A percentile compares a stretch with the other conserved stretches of the same genome.
Evolutionary conservation across 106 monocot genomes (phyloP).

Genomic region (Dendrobium officinale): DNA sequence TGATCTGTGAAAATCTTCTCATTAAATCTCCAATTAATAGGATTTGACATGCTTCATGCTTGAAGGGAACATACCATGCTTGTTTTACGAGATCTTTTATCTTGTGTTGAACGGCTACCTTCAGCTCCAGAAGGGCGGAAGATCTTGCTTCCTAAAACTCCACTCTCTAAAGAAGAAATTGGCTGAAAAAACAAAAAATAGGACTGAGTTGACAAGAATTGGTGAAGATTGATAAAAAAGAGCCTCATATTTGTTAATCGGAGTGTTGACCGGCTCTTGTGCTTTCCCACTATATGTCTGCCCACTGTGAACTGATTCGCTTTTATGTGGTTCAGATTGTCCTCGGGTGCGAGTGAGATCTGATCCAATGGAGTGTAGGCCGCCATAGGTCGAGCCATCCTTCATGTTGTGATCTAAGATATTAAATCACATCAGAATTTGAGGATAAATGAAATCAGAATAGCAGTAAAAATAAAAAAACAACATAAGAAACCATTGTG

Average conservation of each 20-base stretch:
- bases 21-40: not conserved
- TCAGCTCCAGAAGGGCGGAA: slow-evolving; percentile 11
- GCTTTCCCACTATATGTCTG: slow-evolving; percentile 10
- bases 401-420: slow-evolving; percentile 23
- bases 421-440: too few relatives aligned
- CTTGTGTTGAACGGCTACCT: slow-evolving; percentile 40
- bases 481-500: slow-evolving; percentile 10
- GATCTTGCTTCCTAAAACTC: slow-evolving; percentile 26
- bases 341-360: slow-evolving; percentile 77
- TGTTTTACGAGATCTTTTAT: slow-evolving; percentile 57
- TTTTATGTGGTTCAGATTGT: slow-evolving; percentile 32
- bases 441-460: too few relatives aligned
- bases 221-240: not conserved
- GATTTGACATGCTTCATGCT: too few relatives aligned
- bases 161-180: slow-evolving; percentile 87
- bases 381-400: slow-evolving; percentile 76
- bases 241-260: slow-evolving; percentile 59
- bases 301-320: slow-evolving; percentile 26
- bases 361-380: slow-evolving; percentile 84
- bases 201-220: not conserved
- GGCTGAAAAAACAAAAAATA: slow-evolving; percentile 28
- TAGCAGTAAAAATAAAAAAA: not conserved
- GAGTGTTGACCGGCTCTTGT: slow-evolving; percentile 43
- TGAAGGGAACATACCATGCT: slow-evolving; percentile 45
- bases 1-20: slow-evolving; percentile 37